Conservation (phyloP, 495 filamentous ascomycete species). For the Jackrogersella multiformis region DNA sequence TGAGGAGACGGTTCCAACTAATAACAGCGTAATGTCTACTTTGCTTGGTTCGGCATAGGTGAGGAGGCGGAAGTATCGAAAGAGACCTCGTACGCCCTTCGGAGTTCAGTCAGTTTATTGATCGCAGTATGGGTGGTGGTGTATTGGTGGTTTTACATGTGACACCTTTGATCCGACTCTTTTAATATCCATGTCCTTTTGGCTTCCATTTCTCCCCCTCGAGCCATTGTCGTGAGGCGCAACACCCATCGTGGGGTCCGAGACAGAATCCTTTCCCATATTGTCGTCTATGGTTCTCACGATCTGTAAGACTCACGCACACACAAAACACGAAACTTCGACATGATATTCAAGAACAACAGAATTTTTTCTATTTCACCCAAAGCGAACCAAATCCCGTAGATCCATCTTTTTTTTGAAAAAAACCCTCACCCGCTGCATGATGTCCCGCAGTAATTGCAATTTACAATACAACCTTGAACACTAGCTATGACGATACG, state of each 20-base stretch:
- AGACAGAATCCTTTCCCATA: slow-evolving; percentile 17
- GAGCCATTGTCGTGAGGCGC: slow-evolving; percentile 8
- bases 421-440: slow-evolving; percentile 27
- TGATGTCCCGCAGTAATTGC: slow-evolving; percentile 30
- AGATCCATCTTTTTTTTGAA: slow-evolving; percentile 33
- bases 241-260: slow-evolving; percentile 20
- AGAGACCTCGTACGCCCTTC: slow-evolving; percentile 33
- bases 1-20: slow-evolving; percentile 60
- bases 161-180: slow-evolving; percentile 17
- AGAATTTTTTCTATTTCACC: slow-evolving; percentile 25
- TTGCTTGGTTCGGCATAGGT: slow-evolving; percentile 50
- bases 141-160: slow-evolving; percentile 24
- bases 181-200: slow-evolving; percentile 7
- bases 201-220: background rate
- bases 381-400: slow-evolving; percentile 24
- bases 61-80: slow-evolving; percentile 50
- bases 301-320: background rate
- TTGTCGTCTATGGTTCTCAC: slow-evolving; percentile 5
- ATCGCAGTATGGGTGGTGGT: background rate
- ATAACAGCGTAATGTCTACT: slow-evolving; percentile 60
- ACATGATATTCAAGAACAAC: slow-evolving; percentile 13
- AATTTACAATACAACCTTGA: slow-evolving; percentile 28
- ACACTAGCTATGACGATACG: slow-evolving; percentile 24
- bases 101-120: slow-evolving; percentile 11
- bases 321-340: background rate